Base-by-base conservation (phyloP, 208 protist species). In the Zelonia costaricensis region DNA sequence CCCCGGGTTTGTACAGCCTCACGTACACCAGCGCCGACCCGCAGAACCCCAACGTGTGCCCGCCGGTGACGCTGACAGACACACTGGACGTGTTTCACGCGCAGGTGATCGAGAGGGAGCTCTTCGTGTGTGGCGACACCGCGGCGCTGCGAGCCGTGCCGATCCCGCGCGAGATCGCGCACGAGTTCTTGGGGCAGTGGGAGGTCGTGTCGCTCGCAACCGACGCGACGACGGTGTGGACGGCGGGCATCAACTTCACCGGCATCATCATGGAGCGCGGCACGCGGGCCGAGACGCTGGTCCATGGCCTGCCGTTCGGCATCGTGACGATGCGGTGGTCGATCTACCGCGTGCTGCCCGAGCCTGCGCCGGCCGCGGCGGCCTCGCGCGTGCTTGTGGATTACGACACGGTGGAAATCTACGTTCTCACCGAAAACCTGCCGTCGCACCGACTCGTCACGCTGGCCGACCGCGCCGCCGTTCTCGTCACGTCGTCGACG, bases 301-400 rank as follows among this genome's bases (percentile, higher is more conserved):
- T 95, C 59, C 67, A 73, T 30, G 81, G 82, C 10, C 71, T 95
- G 35, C 86, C 86, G n/a, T 95, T 95, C 66, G 89, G 89, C 25
- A 80, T 95, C 23, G 68, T 95, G 38, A 93, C 81, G 39, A 66
- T 95, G 31, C 85, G 89, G 15, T 95, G 89, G 89, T 70, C 84
- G 28, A 72, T 95, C 30, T 95, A 95, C 58, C 71, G 69, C 1
- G 48, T 71, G 4, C 51, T 74, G 7, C 60, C 45, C 7, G 30
- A 25, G 15, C 10, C 62, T 36, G 15, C 18, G 16, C 28, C 39
- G 47, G 22, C 56, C 28, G 15, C 22, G 15, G 20, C 23, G 35
- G 66, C 44, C 43, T 62, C 52, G 16, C 77, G 63, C 10, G 70
- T 90, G 18, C 57, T 93, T 25, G 83, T 92, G 0, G 90, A 96